Evolutionary conservation across 2,329 filamentous ascomycete genomes (phyloP).

Genomic region (Arthrobotrys sphaeroides): DNA sequence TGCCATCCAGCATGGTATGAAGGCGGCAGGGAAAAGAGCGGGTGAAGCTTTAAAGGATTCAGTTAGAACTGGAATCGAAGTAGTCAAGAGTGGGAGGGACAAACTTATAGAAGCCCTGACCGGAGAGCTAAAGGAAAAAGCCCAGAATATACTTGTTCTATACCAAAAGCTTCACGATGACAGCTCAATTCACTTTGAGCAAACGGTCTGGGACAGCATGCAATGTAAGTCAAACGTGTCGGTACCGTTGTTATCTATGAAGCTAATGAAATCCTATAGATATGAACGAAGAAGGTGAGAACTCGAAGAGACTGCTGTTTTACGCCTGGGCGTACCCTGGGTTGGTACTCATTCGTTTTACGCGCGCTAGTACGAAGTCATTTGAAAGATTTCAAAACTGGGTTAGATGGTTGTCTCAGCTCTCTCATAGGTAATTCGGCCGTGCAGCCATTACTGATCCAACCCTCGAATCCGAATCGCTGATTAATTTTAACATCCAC

Average conservation of each 20-base stretch:
- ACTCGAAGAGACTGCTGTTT: neutral
- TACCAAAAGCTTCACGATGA: neutral
- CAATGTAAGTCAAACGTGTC: neutral
- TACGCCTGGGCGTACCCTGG: neutral
- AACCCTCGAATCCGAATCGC: neutral
- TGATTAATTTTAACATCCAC: neutral
- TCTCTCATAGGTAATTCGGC: neutral
- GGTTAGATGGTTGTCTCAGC: neutral
- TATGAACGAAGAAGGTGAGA: neutral
- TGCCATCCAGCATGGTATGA: neutral
- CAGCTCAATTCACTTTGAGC: neutral
- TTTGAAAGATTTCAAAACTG: neutral
- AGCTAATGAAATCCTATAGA: neutral
- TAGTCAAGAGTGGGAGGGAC: neutral
- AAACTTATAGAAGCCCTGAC: slow-evolving; percentile 22
- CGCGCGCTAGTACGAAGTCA: neutral
- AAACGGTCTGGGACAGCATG: neutral
- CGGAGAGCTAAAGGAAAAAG: neutral
- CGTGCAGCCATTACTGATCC: neutral
- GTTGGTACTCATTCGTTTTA: neutral
- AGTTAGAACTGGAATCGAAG: neutral
- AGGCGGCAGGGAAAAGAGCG: neutral
- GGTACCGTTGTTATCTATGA: neutral
- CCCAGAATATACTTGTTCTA: neutral
- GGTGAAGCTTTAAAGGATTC: neutral